phyloP scores from a whole-genome alignment of 139 green algal species.

The Diplosphaera chodatii region DNA sequence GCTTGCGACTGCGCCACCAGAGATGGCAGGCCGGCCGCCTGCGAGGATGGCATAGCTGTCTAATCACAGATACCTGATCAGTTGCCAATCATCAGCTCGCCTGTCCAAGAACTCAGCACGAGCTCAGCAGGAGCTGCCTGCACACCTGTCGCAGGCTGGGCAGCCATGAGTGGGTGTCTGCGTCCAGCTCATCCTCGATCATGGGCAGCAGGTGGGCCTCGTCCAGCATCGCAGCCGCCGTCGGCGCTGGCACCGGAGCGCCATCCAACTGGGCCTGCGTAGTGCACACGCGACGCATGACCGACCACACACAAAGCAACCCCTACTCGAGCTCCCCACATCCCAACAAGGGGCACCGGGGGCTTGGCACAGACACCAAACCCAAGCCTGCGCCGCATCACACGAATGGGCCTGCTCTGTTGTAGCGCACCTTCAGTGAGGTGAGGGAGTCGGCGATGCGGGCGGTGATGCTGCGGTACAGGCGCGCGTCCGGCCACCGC shows the following conservation, averaged over 20 bases:
- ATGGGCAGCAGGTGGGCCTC: conserved; percentile 24
- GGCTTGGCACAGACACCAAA: neutral
- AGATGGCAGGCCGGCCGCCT: conserved; percentile 13
- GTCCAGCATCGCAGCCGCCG: neutral
- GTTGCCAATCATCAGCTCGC: too few relatives aligned
- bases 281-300: too few relatives aligned
- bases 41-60: too few relatives aligned
- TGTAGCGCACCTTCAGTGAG: conserved; percentile 20
- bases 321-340: too few relatives aligned
- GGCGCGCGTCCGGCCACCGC: conserved; percentile 37
- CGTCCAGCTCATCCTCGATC: conserved; percentile 27
- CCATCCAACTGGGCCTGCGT: conserved; percentile 22
- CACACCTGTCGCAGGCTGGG: conserved; percentile 1
- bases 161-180: conserved; percentile 11
- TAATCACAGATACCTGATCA: too few relatives aligned
- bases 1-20: too few relatives aligned
- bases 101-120: too few relatives aligned
- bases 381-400: too few relatives aligned
- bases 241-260: conserved; percentile 12
- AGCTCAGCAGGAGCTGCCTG: too few relatives aligned
- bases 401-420: too few relatives aligned
- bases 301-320: too few relatives aligned
- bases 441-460: conserved; percentile 22
- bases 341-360: too few relatives aligned
- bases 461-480: conserved; percentile 46